A percentile compares a stretch with the other conserved stretches of the same genome.
Conservation (phyloP, 176 grass and related monocot genomes). For the Carex pumila region DNA sequence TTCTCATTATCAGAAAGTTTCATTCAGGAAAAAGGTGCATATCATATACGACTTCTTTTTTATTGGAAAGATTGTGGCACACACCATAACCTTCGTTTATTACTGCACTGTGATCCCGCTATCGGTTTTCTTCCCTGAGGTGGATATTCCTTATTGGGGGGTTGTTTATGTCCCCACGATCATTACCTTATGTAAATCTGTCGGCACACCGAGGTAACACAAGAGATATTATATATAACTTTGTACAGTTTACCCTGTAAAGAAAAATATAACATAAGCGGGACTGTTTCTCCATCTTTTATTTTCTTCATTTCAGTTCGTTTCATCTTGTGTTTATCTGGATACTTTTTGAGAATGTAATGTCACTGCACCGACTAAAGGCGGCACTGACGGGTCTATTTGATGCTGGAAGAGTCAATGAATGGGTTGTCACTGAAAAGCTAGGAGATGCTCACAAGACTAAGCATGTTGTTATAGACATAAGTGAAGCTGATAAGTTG, state of each 20-base stretch:
- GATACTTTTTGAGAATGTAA: constrained; percentile 92
- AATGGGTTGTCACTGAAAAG: constrained; percentile 96
- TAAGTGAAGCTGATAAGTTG: constrained; percentile 33
- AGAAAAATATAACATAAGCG: not conserved
- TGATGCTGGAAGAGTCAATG: constrained; percentile 79
- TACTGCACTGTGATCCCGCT: constrained; percentile 68
- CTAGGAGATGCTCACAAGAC: constrained; percentile 62
- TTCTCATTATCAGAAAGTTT: constrained; percentile 47
- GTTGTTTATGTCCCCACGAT: constrained; percentile 70
- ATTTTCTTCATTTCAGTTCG: constrained; percentile 38
- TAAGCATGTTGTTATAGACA: constrained; percentile 31
- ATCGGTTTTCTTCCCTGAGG: constrained; percentile 74
- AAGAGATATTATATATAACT: not conserved
- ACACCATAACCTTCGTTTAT: constrained; percentile 84
- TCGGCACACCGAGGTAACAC: constrained; percentile 76
- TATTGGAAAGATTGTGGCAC: constrained; percentile 66
- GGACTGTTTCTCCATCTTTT: not conserved
- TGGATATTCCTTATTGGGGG: constrained; percentile 74
- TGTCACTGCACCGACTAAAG: constrained; percentile 75
- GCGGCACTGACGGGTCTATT: constrained; percentile 61
- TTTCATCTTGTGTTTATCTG: constrained; percentile 87
- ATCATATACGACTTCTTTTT: constrained; percentile 88
- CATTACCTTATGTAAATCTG: constrained; percentile 76
- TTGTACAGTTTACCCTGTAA: not conserved
- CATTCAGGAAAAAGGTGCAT: constrained; percentile 55